Evolutionary conservation across 805 yeast genomes (phyloP), one percentile per base, ranked within the genome.

Genomic region (Yarrowia hollandica): DNA sequence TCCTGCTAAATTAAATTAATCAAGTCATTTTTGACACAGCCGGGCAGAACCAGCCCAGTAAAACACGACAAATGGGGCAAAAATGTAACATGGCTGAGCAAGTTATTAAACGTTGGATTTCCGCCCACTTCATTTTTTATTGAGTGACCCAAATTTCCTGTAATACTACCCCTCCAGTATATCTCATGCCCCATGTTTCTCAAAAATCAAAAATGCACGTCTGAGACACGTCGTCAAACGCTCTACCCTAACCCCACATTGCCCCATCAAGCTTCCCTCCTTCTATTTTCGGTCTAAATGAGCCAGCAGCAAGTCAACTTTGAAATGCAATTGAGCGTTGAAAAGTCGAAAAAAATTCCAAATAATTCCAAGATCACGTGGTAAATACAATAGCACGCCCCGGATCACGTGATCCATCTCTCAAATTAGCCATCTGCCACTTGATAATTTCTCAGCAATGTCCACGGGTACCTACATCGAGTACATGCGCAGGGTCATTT

Each of bases 391-490:
- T 1, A 31, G 4, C 46, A 23, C 44, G 19, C 21, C 28, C 8
- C 19, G 2, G 9, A 10, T 22, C 44, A 15, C 30, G 44, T 39
- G 44, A 39, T 18, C 5, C 5, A n/a, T 14, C 25, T 9, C 25
- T 25, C 5, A n/a, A 11, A 5, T 19, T 7, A 19, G 3, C 12
- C 25, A 23, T 18, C 41, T 11, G 1, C 10, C 5, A 5, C 2
- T 30, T 14, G 15, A 37, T 21, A 37, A 37, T 38, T 21, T 38
- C 28, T 5, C 14, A n/a, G n/a, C 9, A 5, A 1, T 4, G 18
- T 14, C 21, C 19, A n/a, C 48, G 48, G 48, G 48, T 41, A 41
- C 48, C 48, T 41, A 41, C 48, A 41, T 11, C 18, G 46, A n/a
- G 10, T 15, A n/a, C 30, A 23, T 23, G 22, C 14, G 33, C 33